Conservation (phyloP, 495 filamentous ascomycete species). For the Lentithecium fluviatile region DNA sequence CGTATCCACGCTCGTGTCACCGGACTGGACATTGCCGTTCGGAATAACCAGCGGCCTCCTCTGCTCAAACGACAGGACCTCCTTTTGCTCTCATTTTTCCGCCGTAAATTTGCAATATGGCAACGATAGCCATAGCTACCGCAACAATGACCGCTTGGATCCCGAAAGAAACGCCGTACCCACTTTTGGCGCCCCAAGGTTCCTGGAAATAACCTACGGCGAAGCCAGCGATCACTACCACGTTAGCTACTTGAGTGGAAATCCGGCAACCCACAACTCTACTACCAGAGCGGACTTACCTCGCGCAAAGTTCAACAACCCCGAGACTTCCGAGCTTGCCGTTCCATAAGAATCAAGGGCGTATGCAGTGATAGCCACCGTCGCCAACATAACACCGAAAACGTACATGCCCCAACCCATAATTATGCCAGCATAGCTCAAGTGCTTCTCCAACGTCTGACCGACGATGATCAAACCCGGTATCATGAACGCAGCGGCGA, state of each 20-base stretch:
- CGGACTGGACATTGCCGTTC: too few species aligned
- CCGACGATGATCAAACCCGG: slow-evolving; percentile 56
- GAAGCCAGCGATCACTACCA: slow-evolving; percentile 32
- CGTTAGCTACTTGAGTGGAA: slow-evolving; percentile 40
- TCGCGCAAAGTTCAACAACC: slow-evolving; percentile 51
- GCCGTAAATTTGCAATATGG: slow-evolving; percentile 49
- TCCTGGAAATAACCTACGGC: slow-evolving; percentile 38
- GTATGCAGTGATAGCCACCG: slow-evolving; percentile 60
- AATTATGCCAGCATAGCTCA: slow-evolving; percentile 57
- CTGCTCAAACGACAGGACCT: slow-evolving; percentile 25
- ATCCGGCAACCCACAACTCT: slow-evolving; percentile 41
- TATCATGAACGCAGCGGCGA: slow-evolving; percentile 53
- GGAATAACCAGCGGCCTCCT: too few species aligned
- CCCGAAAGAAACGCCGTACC: slow-evolving; percentile 45
- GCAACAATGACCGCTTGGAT: slow-evolving; percentile 52
- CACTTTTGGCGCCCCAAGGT: slow-evolving; percentile 45
- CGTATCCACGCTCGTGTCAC: too few species aligned
- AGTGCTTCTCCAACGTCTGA: slow-evolving; percentile 52
- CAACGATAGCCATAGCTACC: slow-evolving; percentile 45
- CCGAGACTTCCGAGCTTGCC: slow-evolving; percentile 56
- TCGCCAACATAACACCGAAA: slow-evolving; percentile 65
- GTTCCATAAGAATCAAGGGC: slow-evolving; percentile 60
- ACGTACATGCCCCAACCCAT: slow-evolving; percentile 58
- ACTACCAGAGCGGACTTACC: slow-evolving; percentile 9
- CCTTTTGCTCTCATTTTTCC: slow-evolving; percentile 44